These are phyloP conservation scores for Zygotorulaspora chibaensis DNA, from an alignment of 805 yeast genomes.

Conservation along the genomic window DNA sequence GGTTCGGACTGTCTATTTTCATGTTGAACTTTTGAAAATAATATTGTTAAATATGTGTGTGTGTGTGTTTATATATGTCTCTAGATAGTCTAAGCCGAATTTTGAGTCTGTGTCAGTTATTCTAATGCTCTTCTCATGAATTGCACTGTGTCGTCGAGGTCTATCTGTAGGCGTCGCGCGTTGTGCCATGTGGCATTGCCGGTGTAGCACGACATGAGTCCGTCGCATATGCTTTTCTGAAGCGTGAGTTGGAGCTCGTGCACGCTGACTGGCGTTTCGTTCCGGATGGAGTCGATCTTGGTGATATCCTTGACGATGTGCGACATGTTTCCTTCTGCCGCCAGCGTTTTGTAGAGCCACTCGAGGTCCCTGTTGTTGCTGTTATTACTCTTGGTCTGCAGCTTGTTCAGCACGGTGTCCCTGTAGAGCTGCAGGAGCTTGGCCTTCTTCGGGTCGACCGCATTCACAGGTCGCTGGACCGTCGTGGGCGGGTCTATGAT, in stretches of 20 bases:
- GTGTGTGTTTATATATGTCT: not conserved
- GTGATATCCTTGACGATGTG: constrained; percentile 13
- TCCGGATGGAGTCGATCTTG: constrained; percentile 22
- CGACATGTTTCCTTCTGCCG: constrained; percentile 1
- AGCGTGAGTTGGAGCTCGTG: constrained; percentile 31
- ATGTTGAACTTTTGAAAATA: constrained; percentile 2
- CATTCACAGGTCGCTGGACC: constrained; percentile 1
- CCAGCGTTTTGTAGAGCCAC: constrained; percentile 17
- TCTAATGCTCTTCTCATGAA: constrained; percentile 35
- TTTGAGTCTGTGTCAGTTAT: constrained; percentile 16
- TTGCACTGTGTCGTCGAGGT: constrained; percentile 34
- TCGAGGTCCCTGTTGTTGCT: constrained; percentile 19
- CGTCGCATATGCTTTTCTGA: constrained; percentile 32
- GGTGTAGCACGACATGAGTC: constrained; percentile 23
- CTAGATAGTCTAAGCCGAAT: not conserved
- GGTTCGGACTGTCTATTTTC: not conserved
- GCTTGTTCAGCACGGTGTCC: constrained; percentile 33
- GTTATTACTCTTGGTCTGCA: constrained; percentile 23
- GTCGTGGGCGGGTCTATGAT: constrained; percentile 12
- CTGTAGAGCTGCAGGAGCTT: constrained; percentile 31
- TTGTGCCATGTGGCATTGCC: constrained; percentile 26
- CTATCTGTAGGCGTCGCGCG: constrained; percentile 29
- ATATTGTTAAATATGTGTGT: constrained; percentile 1
- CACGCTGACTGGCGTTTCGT: constrained; percentile 30
- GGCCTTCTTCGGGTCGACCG: constrained; percentile 29